Percentiles rank a stretch among this genome's conserved stretches.
These are phyloP conservation scores for Epichloe sylvatica DNA, from an alignment of 2,329 filamentous ascomycete species.

Conservation along the genomic window DNA sequence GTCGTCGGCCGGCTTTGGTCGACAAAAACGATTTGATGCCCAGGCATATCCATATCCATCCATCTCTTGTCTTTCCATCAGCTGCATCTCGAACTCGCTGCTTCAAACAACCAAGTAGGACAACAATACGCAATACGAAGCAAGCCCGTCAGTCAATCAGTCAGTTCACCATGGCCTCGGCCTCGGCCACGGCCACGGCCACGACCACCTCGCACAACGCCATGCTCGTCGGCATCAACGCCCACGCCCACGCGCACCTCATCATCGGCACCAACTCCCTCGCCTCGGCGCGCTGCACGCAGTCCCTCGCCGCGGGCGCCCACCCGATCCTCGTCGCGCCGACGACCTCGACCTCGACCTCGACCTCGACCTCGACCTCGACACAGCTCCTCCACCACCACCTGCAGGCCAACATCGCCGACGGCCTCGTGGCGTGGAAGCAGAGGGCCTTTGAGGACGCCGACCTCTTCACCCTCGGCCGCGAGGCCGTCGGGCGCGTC, in stretches of 20 bases:
- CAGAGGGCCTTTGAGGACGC: conserved; percentile 51
- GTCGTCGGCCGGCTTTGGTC: background rate
- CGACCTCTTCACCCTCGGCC: conserved; percentile 64
- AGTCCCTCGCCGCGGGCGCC: conserved; percentile 71
- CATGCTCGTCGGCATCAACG: conserved; percentile 59
- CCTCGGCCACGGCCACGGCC: conserved; percentile 19
- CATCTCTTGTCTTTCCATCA: no score
- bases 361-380: conserved; percentile 29
- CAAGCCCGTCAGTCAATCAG: background rate
- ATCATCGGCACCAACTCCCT: conserved; percentile 77
- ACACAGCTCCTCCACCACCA: conserved; percentile 39
- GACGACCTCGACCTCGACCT: conserved; percentile 38
- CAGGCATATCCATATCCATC: no score
- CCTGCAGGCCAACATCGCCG: conserved; percentile 50
- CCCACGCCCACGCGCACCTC: conserved; percentile 60
- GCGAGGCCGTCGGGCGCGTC: conserved; percentile 59
- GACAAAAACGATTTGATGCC: no score
- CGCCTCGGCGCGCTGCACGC: conserved; percentile 68
- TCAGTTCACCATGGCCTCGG: background rate
- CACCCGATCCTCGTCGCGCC: conserved; percentile 66
- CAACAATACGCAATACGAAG: background rate
- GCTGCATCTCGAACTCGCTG: no score
- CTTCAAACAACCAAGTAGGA: no score
- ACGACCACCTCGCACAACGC: conserved; percentile 21
- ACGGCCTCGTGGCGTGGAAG: conserved; percentile 52